phyloP scores from a whole-genome alignment of 352 stramenopile species.

The Ophiocytium majus region DNA sequence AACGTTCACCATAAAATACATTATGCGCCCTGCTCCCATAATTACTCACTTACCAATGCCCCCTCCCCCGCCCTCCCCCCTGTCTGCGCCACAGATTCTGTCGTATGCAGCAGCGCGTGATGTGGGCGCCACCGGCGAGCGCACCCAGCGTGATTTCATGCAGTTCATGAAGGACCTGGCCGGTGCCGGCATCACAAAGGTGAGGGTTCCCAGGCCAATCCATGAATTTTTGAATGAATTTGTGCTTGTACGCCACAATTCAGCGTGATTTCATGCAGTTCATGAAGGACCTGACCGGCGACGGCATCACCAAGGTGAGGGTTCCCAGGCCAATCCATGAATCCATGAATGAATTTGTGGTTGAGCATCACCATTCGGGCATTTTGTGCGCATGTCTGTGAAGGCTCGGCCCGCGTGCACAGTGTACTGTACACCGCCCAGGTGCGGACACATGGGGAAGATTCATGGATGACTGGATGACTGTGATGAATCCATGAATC shows the following conservation, averaged over 20 bases:
- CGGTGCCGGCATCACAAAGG: conserved; percentile 16
- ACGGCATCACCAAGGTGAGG: conserved; percentile 24
- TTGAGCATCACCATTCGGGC: too few species aligned
- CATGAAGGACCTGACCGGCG: not conserved
- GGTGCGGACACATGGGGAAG: too few species aligned
- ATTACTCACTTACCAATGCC: not conserved
- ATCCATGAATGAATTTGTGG: too few species aligned
- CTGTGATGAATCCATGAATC: too few species aligned
- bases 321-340: too few species aligned
- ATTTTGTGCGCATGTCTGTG: not conserved
- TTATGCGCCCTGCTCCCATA: not conserved
- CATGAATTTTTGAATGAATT: too few species aligned
- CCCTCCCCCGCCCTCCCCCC: not conserved
- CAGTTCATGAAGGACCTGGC: conserved; percentile 9
- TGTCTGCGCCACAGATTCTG: not conserved
- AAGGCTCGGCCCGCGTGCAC: not conserved
- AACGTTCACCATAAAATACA: not conserved
- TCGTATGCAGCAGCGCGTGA: not conserved
- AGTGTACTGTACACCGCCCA: too few species aligned
- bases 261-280: not conserved
- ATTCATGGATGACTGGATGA: not conserved
- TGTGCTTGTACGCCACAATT: too few species aligned
- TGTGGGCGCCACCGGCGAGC: not conserved
- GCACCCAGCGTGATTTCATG: not conserved
- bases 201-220: too few species aligned